A percentile compares a stretch with the other conserved stretches of the same genome.
phyloP scores from a whole-genome alignment of 768 basidiomycete genomes.

The Termitomyces sp. region DNA sequence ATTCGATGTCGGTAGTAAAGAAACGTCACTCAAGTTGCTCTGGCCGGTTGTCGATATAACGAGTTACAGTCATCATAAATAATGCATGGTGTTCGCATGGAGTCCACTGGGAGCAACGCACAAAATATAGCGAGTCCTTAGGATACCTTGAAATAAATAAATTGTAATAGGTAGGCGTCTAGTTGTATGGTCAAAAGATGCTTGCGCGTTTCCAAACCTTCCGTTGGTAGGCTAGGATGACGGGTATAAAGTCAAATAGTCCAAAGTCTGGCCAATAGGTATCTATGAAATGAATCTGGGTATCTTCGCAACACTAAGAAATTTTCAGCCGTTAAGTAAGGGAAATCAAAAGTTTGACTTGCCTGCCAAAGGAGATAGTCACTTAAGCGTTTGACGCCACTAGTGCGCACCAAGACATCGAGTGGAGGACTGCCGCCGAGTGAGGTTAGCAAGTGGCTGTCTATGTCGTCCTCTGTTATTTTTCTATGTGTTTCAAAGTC shows the following conservation, averaged over 20 bases:
- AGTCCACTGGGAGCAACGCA: too few species aligned
- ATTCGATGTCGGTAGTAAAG: too few species aligned
- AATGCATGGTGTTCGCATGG: too few species aligned
- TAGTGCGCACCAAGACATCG: conserved; percentile 88
- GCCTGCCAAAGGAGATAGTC: conserved; percentile 98
- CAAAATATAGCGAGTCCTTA: background rate
- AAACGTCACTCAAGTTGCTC: too few species aligned
- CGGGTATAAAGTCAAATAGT: conserved; percentile 78
- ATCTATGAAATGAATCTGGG: conserved; percentile 82
- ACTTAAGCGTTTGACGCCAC: conserved; percentile 84
- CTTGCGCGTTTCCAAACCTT: conserved; percentile 48
- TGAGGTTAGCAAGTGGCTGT: conserved; percentile 63
- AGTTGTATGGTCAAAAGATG: background rate
- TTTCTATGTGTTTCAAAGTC: conserved; percentile 13
- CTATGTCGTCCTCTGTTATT: conserved; percentile 67
- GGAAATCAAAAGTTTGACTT: conserved; percentile 15
- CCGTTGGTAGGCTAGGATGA: conserved; percentile 85
- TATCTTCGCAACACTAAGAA: conserved; percentile 70
- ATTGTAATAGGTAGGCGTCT: background rate
- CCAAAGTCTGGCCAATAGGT: conserved; percentile 95
- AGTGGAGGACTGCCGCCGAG: conserved; percentile 70
- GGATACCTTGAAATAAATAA: background rate
- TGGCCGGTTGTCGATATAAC: too few species aligned
- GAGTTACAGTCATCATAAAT: too few species aligned
- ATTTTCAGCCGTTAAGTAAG: conserved; percentile 3